Conservation (phyloP, 768 basidiomycete species). For the Tephrocybe sp. region DNA sequence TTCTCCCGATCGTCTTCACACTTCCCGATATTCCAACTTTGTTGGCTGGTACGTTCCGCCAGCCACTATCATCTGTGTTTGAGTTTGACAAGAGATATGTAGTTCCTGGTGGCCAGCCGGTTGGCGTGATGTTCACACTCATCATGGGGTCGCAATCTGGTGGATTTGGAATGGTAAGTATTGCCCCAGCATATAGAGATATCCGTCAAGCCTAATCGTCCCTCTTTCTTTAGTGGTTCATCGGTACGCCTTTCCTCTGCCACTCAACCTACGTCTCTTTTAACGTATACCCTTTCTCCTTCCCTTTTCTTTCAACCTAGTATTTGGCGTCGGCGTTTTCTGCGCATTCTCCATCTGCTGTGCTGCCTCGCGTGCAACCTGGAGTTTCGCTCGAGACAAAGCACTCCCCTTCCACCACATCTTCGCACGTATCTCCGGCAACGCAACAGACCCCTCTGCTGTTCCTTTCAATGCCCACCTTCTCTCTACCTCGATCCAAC, state of each 20-base stretch:
- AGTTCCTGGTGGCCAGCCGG: slow-evolving; percentile 63
- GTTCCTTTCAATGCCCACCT: slow-evolving; percentile 61
- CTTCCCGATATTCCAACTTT: slow-evolving; percentile 55
- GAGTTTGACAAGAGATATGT: neutral
- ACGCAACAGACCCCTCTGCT: slow-evolving; percentile 32
- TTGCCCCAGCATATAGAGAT: neutral
- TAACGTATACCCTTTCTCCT: slow-evolving; percentile 10
- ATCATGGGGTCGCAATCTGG: slow-evolving; percentile 61
- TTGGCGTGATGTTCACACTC: slow-evolving; percentile 59
- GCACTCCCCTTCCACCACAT: slow-evolving; percentile 53
- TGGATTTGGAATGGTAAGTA: slow-evolving; percentile 60
- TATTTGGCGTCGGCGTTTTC: slow-evolving; percentile 56
- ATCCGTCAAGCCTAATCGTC: neutral
- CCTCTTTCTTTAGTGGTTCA: slow-evolving; percentile 33
- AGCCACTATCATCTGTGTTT: too few species aligned
- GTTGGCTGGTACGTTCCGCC: slow-evolving; percentile 41
- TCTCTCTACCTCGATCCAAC: slow-evolving; percentile 55
- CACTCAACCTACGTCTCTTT: neutral
- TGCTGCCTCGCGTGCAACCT: slow-evolving; percentile 66
- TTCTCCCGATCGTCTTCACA: slow-evolving; percentile 65
- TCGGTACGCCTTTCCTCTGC: slow-evolving; percentile 27
- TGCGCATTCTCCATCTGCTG: slow-evolving; percentile 66
- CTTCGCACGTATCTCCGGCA: slow-evolving; percentile 45
- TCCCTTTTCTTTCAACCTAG: slow-evolving; percentile 25
- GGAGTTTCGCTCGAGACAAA: slow-evolving; percentile 68